Percentiles rank a stretch among this genome's conserved stretches.
Conservation (phyloP, 805 yeast genomes). For the Candida coleopterorum region DNA sequence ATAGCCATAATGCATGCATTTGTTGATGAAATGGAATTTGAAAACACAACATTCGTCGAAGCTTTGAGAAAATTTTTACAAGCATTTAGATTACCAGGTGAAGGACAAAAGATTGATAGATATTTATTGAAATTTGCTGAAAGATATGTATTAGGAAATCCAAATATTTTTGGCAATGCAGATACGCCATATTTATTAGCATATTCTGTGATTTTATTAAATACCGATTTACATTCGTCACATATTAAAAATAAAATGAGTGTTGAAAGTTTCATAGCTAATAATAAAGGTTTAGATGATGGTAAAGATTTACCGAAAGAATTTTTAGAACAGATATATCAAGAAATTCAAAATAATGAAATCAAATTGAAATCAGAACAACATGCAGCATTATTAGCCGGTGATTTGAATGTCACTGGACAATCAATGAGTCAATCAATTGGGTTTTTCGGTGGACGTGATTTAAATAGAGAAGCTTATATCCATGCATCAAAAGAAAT, state of each 20-base stretch:
- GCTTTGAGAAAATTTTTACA: slow-evolving; percentile 84
- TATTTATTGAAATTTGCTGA: slow-evolving; percentile 97
- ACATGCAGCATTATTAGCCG: slow-evolving; percentile 80
- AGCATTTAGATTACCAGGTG: slow-evolving; percentile 92
- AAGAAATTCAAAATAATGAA: slow-evolving; percentile 79
- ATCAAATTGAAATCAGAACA: slow-evolving; percentile 91
- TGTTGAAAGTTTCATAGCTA: slow-evolving; percentile 75
- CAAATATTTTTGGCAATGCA: slow-evolving; percentile 82
- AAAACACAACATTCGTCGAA: slow-evolving; percentile 65
- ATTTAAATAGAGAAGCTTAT: slow-evolving; percentile 74
- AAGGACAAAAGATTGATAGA: slow-evolving; percentile 95
- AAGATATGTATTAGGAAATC: slow-evolving; percentile 83
- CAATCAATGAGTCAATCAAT: slow-evolving; percentile 37
- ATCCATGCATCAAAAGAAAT: slow-evolving; percentile 90
- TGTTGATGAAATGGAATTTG: slow-evolving; percentile 82
- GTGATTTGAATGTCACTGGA: slow-evolving; percentile 38
- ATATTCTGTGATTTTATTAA: slow-evolving; percentile 86
- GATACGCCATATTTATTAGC: slow-evolving; percentile 91
- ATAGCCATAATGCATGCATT: slow-evolving; percentile 88
- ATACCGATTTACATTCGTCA: slow-evolving; percentile 89
- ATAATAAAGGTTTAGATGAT: slow-evolving; percentile 90
- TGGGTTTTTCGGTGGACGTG: slow-evolving; percentile 68
- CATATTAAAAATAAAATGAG: slow-evolving; percentile 88
- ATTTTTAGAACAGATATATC: slow-evolving; percentile 60
- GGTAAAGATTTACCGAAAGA: slow-evolving; percentile 79